Percentiles rank a stretch among this genome's conserved stretches.
Conservation (phyloP, 495 filamentous ascomycete genomes). For the Penicillium egyptiacum region DNA sequence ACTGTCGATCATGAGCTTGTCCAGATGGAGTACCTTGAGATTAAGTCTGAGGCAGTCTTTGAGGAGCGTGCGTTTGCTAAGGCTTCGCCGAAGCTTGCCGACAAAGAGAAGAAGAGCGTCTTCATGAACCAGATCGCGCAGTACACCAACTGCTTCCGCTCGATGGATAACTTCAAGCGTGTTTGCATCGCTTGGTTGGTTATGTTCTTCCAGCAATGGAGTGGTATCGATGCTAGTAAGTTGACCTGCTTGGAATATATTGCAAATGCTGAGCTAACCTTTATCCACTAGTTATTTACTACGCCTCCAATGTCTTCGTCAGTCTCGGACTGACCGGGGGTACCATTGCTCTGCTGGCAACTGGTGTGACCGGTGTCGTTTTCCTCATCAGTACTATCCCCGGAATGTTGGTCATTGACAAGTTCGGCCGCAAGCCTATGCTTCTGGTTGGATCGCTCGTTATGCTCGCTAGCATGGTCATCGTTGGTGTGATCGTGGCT, state of each 20-base stretch:
- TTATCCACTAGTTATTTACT: slow-evolving; percentile 30
- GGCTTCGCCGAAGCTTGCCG: slow-evolving; percentile 37
- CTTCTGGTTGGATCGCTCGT: slow-evolving; percentile 63
- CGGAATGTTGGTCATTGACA: slow-evolving; percentile 71
- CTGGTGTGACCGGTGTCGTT: slow-evolving; percentile 62
- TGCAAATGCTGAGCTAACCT: neutral
- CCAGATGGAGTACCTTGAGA: slow-evolving; percentile 48
- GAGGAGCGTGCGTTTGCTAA: slow-evolving; percentile 42
- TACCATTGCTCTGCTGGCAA: slow-evolving; percentile 65
- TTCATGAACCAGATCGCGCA: slow-evolving; percentile 39
- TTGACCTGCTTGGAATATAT: neutral
- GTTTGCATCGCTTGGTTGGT: slow-evolving; percentile 40
- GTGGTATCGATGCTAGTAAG: slow-evolving; percentile 43
- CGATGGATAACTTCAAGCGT: slow-evolving; percentile 44
- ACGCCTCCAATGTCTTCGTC: slow-evolving; percentile 47
- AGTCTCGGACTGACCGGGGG: slow-evolving; percentile 84
- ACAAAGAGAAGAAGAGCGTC: slow-evolving; percentile 29
- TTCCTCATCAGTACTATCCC: slow-evolving; percentile 74
- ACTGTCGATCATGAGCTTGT: slow-evolving; percentile 38
- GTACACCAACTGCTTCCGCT: slow-evolving; percentile 36
- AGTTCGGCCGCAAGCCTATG: slow-evolving; percentile 70
- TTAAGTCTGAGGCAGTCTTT: slow-evolving; percentile 42
- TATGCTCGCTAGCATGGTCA: slow-evolving; percentile 45
- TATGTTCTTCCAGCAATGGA: slow-evolving; percentile 48
- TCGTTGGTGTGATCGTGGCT: slow-evolving; percentile 48